These are phyloP conservation scores for Acanthamoeba triangularis DNA, from an alignment of 208 protist species.

Conservation along the genomic window DNA sequence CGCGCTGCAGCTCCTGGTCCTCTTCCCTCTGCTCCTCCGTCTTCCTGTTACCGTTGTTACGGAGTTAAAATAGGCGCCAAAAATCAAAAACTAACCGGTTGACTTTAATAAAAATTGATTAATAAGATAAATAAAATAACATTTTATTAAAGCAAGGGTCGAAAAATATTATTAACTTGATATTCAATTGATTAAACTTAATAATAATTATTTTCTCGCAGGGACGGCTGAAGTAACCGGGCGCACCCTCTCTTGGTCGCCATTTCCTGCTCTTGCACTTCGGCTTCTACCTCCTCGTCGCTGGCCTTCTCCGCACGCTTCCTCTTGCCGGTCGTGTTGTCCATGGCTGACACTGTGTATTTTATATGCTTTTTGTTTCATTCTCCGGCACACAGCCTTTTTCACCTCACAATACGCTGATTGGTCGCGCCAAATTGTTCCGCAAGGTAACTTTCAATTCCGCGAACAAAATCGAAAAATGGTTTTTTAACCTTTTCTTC, in stretches of 20 bases:
- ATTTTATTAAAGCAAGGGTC: too few species aligned
- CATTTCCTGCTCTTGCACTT: not conserved
- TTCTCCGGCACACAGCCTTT: not conserved
- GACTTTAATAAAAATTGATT: too few species aligned
- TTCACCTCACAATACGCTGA: too few species aligned
- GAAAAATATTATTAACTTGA: too few species aligned
- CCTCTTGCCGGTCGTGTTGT: constrained; percentile 6
- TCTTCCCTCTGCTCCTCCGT: not conserved
- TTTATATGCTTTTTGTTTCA: not conserved
- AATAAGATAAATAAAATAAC: not conserved
- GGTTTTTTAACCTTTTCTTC: not conserved
- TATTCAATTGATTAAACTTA: too few species aligned
- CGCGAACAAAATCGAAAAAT: not conserved
- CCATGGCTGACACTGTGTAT: not conserved
- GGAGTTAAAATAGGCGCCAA: not conserved
- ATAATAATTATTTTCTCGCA: too few species aligned
- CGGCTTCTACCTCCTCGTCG: not conserved
- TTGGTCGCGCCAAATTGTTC: not conserved
- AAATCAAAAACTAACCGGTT: too few species aligned
- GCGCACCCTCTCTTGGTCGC: not conserved
- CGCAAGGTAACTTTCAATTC: not conserved
- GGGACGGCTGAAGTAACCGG: too few species aligned
- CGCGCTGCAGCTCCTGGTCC: constrained; percentile 1
- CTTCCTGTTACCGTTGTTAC: not conserved
- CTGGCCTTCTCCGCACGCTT: not conserved